Evolutionary conservation across 2,329 filamentous ascomycete species (phyloP).

Genomic region (Aureobasidium melanogenum): DNA sequence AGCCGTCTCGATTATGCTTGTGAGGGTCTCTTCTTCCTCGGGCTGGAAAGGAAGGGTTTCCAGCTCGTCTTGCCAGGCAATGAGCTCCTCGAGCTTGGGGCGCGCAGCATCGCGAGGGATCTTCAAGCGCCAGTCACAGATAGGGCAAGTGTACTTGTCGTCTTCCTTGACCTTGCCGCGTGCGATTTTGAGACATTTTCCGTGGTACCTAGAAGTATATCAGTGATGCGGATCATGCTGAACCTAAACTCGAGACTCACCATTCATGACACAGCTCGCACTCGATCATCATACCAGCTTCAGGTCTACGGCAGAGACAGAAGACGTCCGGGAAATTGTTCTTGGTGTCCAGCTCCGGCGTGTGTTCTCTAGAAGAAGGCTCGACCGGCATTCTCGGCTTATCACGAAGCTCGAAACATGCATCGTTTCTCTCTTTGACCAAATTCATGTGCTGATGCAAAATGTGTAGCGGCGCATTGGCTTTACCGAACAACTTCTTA

Average conservation of each 20-base stretch:
- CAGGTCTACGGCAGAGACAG: constrained; percentile 86
- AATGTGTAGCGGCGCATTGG: constrained; percentile 93
- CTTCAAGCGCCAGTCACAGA: constrained; percentile 94
- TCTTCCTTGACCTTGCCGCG: constrained; percentile 97
- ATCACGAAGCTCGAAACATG: constrained; percentile 87
- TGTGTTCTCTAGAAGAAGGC: constrained; percentile 77
- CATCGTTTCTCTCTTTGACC: constrained; percentile 78
- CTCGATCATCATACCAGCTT: constrained; percentile 99
- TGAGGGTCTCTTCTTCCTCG: constrained; percentile 80
- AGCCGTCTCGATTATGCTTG: constrained; percentile 79
- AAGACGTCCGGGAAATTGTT: constrained; percentile 61
- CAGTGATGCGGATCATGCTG: not conserved
- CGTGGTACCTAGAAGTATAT: constrained; percentile 65
- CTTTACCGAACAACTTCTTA: constrained; percentile 96
- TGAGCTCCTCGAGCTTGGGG: constrained; percentile 85
- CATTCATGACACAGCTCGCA: constrained; percentile 97
- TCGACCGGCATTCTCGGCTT: constrained; percentile 85
- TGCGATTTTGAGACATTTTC: constrained; percentile 95
- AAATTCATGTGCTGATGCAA: constrained; percentile 90
- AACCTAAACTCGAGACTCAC: constrained; percentile 38
- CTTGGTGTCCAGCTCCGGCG: constrained; percentile 35
- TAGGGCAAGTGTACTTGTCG: constrained; percentile 95
- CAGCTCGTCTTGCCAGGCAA: constrained; percentile 78
- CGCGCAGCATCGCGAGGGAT: constrained; percentile 93
- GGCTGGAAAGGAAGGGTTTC: constrained; percentile 79